phyloP scores from a whole-genome alignment of 2,329 filamentous ascomycete genomes.

The Aspergillus sp. region DNA sequence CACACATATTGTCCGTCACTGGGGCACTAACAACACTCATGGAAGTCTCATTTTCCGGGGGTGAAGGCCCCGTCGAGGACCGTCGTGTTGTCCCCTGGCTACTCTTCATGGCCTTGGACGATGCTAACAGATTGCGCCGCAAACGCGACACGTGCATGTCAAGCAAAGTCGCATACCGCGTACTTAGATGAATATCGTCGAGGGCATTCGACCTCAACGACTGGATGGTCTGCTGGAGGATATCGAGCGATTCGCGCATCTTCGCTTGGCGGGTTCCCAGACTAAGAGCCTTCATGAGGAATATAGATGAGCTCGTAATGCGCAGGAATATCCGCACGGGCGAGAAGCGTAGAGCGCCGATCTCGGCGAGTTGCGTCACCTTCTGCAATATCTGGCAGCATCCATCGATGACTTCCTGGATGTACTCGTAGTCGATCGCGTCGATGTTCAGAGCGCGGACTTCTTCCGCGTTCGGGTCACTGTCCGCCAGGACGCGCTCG shows the following conservation, averaged over 20 bases:
- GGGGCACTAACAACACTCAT: constrained; percentile 17
- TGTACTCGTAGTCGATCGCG: constrained; percentile 53
- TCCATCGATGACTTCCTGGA: constrained; percentile 55
- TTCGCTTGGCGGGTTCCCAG: constrained; percentile 50
- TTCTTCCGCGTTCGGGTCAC: constrained; percentile 30
- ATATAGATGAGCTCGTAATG: constrained; percentile 55
- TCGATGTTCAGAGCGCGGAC: constrained; percentile 45
- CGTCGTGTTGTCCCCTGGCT: constrained; percentile 24
- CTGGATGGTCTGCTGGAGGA: constrained; percentile 48
- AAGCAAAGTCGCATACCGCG: constrained; percentile 50
- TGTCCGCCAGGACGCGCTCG: constrained; percentile 47
- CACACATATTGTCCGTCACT: constrained; percentile 24
- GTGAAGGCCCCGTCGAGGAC: constrained; percentile 28
- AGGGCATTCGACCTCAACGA: constrained; percentile 48
- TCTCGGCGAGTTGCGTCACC: constrained; percentile 48
- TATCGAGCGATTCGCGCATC: constrained; percentile 47
- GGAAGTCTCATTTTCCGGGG: constrained; percentile 22
- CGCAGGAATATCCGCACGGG: constrained; percentile 55
- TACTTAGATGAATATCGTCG: constrained; percentile 53
- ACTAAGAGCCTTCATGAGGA: constrained; percentile 52
- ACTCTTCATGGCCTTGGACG: constrained; percentile 27
- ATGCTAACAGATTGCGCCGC: constrained; percentile 37
- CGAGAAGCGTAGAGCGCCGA: constrained; percentile 47
- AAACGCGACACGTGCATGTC: constrained; percentile 45
- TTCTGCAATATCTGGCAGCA: constrained; percentile 52